phyloP scores from a whole-genome alignment of 176 grass and related monocot species.

The Eragrostis curvula region DNA sequence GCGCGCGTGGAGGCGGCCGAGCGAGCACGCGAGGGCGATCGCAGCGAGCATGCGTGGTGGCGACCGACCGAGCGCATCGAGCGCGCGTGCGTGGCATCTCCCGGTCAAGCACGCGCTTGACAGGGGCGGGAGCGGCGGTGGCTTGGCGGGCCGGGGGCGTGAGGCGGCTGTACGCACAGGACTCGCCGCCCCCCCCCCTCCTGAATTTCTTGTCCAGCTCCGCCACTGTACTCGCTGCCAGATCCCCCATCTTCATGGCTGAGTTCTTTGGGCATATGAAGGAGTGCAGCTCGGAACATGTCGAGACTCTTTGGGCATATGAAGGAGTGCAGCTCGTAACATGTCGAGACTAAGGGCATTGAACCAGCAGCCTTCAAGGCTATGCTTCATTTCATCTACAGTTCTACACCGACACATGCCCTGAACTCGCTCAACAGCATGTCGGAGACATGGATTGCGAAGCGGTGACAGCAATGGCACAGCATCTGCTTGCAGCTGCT shows the following conservation, averaged over 20 bases:
- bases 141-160: no score
- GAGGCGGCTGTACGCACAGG: no score
- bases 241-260: conserved; percentile 23
- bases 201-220: no score
- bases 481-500: conserved; percentile 20
- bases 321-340: conserved; percentile 22
- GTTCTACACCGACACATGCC: conserved; percentile 4
- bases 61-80: no score
- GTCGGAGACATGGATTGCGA: neutral
- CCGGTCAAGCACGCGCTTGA: no score
- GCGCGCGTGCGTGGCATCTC: no score
- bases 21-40: no score
- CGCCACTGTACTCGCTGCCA: neutral
- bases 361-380: conserved; percentile 16
- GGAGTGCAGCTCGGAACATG: conserved; percentile 14
- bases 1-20: no score
- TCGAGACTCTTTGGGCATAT: conserved; percentile 35
- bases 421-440: neutral
- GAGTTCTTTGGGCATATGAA: conserved; percentile 42
- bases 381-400: conserved; percentile 49
- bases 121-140: no score
- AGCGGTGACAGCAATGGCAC: neutral
- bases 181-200: no score
- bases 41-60: no score
- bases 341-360: conserved; percentile 26